Conservation (phyloP, 2,329 filamentous ascomycete species). For the Parasarocladium wereldwijsianum region DNA sequence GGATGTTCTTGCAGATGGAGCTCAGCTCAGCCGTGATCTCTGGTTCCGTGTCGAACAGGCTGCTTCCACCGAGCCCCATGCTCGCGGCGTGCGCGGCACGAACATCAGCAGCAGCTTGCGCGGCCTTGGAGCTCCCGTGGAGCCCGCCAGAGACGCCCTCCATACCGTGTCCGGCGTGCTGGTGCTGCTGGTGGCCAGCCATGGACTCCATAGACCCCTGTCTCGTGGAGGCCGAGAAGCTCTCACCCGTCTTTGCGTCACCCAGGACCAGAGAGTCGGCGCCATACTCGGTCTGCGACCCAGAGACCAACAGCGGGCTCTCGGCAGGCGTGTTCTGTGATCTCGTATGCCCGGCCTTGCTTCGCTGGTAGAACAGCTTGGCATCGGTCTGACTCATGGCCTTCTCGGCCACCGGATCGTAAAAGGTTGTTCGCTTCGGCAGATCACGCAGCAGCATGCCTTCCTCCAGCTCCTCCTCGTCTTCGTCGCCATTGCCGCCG, state of each 20-base stretch:
- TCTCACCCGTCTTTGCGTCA: slow-evolving; percentile 24
- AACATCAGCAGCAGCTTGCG: slow-evolving; percentile 1
- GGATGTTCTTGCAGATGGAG: slow-evolving; percentile 79
- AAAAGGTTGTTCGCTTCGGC: slow-evolving; percentile 67
- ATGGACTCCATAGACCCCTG: slow-evolving; percentile 3
- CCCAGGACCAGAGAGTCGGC: slow-evolving; percentile 20
- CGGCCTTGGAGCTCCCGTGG: slow-evolving; percentile 1
- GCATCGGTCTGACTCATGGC: slow-evolving; percentile 89
- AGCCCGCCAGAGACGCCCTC: not conserved
- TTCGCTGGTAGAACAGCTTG: slow-evolving; percentile 89
- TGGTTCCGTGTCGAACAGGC: slow-evolving; percentile 57
- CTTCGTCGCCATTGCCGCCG: no score
- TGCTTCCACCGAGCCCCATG: slow-evolving; percentile 49
- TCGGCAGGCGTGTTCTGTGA: slow-evolving; percentile 27
- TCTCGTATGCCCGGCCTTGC: slow-evolving; percentile 38
- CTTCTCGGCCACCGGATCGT: slow-evolving; percentile 86
- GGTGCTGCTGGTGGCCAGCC: slow-evolving; percentile 4
- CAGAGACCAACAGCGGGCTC: slow-evolving; percentile 28
- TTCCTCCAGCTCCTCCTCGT: slow-evolving; percentile 25
- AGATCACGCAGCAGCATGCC: slow-evolving; percentile 48
- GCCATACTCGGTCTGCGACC: slow-evolving; percentile 22
- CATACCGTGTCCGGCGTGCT: not conserved
- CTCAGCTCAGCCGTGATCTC: slow-evolving; percentile 73
- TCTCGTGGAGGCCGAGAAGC: not conserved
- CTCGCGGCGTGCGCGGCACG: slow-evolving; percentile 33